Percentiles rank a stretch among this genome's conserved stretches.
Evolutionary conservation across 2,329 filamentous ascomycete genomes (phyloP).

Genomic region (Cladosporium phlei): DNA sequence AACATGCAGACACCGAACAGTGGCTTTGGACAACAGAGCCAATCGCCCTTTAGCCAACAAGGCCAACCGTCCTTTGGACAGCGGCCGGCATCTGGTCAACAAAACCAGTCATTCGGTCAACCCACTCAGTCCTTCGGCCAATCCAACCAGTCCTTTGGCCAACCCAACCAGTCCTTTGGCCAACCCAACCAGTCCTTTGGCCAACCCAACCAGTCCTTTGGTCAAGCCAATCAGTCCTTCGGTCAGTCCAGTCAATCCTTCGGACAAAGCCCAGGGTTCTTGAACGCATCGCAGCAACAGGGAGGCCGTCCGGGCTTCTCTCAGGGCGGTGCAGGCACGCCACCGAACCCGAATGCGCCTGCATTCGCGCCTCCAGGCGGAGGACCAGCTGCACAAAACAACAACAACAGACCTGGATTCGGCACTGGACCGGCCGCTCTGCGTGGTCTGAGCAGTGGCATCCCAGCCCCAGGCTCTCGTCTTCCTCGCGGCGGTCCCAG

Average conservation of each 20-base stretch:
- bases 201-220: not conserved
- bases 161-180: slow-evolving; percentile 9
- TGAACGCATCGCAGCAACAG: too few relatives aligned
- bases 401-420: slow-evolving; percentile 11
- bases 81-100: slow-evolving; percentile 21
- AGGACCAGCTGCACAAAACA: slow-evolving; percentile 14
- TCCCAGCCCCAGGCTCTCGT: slow-evolving; percentile 20
- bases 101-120: slow-evolving; percentile 11
- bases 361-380: slow-evolving; percentile 14
- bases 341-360: slow-evolving; percentile 20
- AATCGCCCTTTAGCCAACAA: slow-evolving; percentile 21
- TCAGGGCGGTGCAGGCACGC: slow-evolving; percentile 6
- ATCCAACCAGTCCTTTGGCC: slow-evolving; percentile 4
- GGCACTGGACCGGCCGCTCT: slow-evolving; percentile 22
- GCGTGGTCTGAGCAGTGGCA: slow-evolving; percentile 20
- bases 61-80: too few relatives aligned
- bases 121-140: not conserved
- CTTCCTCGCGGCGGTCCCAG: slow-evolving; percentile 23
- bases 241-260: not conserved
- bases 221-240: not conserved
- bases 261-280: too few relatives aligned
- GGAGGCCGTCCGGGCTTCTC: slow-evolving; percentile 8
- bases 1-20: not conserved
- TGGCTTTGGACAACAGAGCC: too few relatives aligned
- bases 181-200: slow-evolving; percentile 3